A percentile compares a stretch with the other conserved stretches of the same genome.
These are phyloP conservation scores for Spiromastix sp. DNA, from an alignment of 2,329 filamentous ascomycete genomes.

Conservation along the genomic window DNA sequence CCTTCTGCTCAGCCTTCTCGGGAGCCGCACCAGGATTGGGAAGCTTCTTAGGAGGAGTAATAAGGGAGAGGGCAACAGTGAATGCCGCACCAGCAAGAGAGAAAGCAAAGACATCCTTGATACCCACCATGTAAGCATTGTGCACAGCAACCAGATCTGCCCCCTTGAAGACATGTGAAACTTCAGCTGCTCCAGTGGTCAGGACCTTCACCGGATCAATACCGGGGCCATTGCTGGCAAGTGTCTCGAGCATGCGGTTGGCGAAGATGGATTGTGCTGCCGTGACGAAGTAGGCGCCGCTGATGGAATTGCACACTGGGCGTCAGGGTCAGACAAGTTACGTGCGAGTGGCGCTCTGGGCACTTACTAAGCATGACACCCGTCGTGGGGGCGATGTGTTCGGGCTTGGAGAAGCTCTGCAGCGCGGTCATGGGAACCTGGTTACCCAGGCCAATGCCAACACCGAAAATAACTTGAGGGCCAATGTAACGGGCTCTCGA, in stretches of 20 bases:
- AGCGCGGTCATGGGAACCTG: conserved; percentile 16
- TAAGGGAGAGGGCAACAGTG: conserved; percentile 10
- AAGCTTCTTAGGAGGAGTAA: conserved; percentile 11
- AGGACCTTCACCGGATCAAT: conserved; percentile 34
- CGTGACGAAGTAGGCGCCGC: conserved; percentile 14
- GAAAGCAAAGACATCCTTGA: conserved; percentile 11
- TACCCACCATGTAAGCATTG: conserved; percentile 41
- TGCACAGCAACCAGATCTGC: conserved; percentile 45
- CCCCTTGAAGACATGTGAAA: conserved; percentile 43
- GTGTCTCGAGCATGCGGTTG: conserved; percentile 8
- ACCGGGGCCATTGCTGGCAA: conserved; percentile 20
- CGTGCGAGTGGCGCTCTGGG: no score
- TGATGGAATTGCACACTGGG: conserved; percentile 11
- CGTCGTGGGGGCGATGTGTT: conserved; percentile 15
- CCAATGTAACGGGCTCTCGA: conserved; percentile 13
- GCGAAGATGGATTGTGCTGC: conserved; percentile 15
- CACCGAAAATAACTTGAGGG: conserved; percentile 15
- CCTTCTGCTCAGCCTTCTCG: neutral
- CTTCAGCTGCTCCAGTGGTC: conserved; percentile 45
- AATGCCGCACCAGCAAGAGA: conserved; percentile 7
- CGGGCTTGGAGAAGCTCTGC: conserved; percentile 13
- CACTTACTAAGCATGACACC: conserved; percentile 16
- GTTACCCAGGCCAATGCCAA: conserved; percentile 16
- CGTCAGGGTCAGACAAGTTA: no score
- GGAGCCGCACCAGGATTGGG: neutral